Conservation (phyloP, 371 early-diverging fungal genomes). For the Parasitella parasitica region DNA sequence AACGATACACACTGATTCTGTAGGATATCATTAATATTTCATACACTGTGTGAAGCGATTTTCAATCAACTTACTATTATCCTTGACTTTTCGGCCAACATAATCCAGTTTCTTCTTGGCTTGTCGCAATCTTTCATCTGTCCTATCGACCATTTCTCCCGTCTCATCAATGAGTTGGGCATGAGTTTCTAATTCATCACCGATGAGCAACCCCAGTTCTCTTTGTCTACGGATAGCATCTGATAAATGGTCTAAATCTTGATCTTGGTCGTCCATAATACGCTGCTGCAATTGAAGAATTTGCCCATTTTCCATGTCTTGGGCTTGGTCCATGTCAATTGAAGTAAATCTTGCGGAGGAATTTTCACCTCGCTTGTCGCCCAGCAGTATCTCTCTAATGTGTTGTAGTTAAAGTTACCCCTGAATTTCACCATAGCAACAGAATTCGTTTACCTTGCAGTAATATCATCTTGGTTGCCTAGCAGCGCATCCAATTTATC, state of each 20-base stretch:
- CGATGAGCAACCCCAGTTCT: slow-evolving; percentile 73
- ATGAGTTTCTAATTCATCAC: slow-evolving; percentile 77
- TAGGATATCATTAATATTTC: no score
- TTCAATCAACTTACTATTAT: slow-evolving; percentile 46
- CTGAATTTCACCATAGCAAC: not conserved
- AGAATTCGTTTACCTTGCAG: slow-evolving; percentile 39
- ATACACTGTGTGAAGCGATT: no score
- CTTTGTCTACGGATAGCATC: slow-evolving; percentile 71
- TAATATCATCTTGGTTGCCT: slow-evolving; percentile 49
- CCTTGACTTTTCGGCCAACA: slow-evolving; percentile 45
- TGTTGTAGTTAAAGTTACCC: not conserved
- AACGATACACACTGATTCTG: slow-evolving; percentile 45
- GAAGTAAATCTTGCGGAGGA: slow-evolving; percentile 42
- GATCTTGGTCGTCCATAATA: slow-evolving; percentile 81
- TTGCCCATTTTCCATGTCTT: slow-evolving; percentile 58
- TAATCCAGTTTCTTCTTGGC: slow-evolving; percentile 54
- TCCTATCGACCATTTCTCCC: slow-evolving; percentile 63
- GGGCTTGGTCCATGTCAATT: slow-evolving; percentile 37
- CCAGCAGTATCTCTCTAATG: slow-evolving; percentile 32
- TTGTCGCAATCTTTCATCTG: slow-evolving; percentile 53
- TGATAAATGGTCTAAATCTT: slow-evolving; percentile 69
- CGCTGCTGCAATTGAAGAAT: slow-evolving; percentile 73
- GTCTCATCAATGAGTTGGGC: slow-evolving; percentile 76
- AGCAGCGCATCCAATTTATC: slow-evolving; percentile 61
- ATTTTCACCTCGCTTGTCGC: slow-evolving; percentile 29